Conservation (phyloP, 495 filamentous ascomycete genomes). For the Hypoxylon intermedium region DNA sequence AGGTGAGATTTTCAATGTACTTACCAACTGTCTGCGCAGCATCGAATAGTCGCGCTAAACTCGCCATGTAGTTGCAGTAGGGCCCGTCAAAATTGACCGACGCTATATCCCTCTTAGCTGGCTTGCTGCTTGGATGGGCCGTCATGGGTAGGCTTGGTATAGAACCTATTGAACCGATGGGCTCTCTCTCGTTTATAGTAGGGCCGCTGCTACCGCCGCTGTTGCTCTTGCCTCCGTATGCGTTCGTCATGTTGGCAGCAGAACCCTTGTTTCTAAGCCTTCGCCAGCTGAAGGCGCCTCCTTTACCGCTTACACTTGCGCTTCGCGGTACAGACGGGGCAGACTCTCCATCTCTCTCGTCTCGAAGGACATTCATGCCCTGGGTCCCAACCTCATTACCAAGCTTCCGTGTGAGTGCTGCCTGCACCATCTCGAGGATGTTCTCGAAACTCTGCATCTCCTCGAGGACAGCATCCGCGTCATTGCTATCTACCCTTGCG, state of each 20-base stretch:
- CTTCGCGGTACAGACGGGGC: slow-evolving; percentile 55
- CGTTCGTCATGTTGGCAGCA: slow-evolving; percentile 57
- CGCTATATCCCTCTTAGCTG: slow-evolving; percentile 70
- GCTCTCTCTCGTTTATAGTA: slow-evolving; percentile 41
- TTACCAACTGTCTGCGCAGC: slow-evolving; percentile 91
- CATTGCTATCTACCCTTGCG: slow-evolving; percentile 80
- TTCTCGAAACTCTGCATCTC: slow-evolving; percentile 94
- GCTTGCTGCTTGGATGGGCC: slow-evolving; percentile 62
- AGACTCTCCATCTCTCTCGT: slow-evolving; percentile 52
- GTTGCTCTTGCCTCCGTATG: slow-evolving; percentile 54
- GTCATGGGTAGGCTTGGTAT: slow-evolving; percentile 88
- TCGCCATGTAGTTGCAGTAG: slow-evolving; percentile 87
- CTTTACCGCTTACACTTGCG: slow-evolving; percentile 68
- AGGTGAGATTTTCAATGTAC: no score
- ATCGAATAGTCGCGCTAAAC: slow-evolving; percentile 91
- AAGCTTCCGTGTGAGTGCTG: slow-evolving; percentile 77
- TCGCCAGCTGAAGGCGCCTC: slow-evolving; percentile 79
- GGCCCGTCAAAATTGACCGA: slow-evolving; percentile 78
- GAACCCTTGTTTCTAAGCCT: slow-evolving; percentile 90
- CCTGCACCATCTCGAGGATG: slow-evolving; percentile 85
- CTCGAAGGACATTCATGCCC: slow-evolving; percentile 68
- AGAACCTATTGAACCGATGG: slow-evolving; percentile 29
- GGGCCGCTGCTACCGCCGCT: slow-evolving; percentile 38
- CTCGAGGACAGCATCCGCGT: slow-evolving; percentile 88
- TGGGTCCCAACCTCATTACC: slow-evolving; percentile 89